Percentiles rank a stretch among this genome's conserved stretches.
These are phyloP conservation scores for Recurvomyces mirabilis DNA, from an alignment of 495 filamentous ascomycete genomes.

Conservation along the genomic window DNA sequence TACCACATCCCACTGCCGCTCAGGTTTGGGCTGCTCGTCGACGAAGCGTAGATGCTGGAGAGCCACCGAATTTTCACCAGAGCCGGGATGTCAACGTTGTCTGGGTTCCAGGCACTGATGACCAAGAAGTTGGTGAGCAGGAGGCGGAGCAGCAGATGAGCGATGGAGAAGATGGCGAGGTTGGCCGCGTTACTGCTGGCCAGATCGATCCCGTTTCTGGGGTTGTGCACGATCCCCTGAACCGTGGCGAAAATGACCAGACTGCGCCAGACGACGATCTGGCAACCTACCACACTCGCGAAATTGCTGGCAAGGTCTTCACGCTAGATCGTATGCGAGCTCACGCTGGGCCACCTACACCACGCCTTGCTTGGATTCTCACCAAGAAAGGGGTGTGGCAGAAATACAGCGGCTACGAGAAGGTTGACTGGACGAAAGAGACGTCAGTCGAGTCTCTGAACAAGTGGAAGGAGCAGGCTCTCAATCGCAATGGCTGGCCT, in stretches of 20 bases:
- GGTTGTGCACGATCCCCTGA: constrained; percentile 1
- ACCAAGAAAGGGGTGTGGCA: constrained; percentile 2
- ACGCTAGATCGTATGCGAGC: constrained; percentile 4
- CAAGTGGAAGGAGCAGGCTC: constrained; percentile 9
- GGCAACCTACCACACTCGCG: constrained; percentile 7
- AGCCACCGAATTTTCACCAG: not conserved
- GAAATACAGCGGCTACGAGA: not conserved
- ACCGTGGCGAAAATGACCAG: constrained; percentile 12
- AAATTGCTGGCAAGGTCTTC: not conserved
- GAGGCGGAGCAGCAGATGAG: not conserved
- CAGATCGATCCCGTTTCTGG: not conserved
- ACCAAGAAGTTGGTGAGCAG: too few relatives aligned
- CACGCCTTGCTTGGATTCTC: constrained; percentile 5
- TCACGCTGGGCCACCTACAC: not conserved
- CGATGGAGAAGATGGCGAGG: not conserved
- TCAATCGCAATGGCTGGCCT: constrained; percentile 7
- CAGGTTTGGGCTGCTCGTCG: constrained; percentile 1
- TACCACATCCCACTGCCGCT: not conserved
- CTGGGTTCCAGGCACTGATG: not conserved
- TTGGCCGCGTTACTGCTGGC: not conserved
- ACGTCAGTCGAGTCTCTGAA: constrained; percentile 1
- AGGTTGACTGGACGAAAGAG: constrained; percentile 1
- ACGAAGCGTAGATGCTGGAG: not conserved
- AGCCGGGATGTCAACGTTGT: constrained; percentile 1
- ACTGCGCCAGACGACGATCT: not conserved